Conservation (phyloP, 2,329 filamentous ascomycete genomes). For the Diaporthe amygdali region DNA sequence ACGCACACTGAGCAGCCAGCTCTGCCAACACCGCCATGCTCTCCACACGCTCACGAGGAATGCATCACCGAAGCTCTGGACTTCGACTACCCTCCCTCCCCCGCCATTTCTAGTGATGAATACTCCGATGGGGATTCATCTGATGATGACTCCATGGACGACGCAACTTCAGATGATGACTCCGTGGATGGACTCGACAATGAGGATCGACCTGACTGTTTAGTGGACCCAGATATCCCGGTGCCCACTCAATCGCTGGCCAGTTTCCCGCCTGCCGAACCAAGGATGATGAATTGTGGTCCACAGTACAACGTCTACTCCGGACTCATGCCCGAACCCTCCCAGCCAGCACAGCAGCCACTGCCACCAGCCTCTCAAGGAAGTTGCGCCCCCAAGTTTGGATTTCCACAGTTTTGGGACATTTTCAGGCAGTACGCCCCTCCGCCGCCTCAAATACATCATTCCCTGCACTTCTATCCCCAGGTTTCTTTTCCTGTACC, state of each 20-base stretch:
- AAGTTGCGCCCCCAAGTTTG: constrained; percentile 50
- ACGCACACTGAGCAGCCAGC: constrained; percentile 59
- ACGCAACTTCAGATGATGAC: constrained; percentile 57
- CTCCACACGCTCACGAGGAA: constrained; percentile 57
- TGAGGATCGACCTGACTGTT: constrained; percentile 39
- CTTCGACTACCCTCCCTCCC: constrained; percentile 52
- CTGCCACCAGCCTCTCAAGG: constrained; percentile 32
- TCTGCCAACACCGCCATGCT: constrained; percentile 47
- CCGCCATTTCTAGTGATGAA: constrained; percentile 46
- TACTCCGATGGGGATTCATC: constrained; percentile 32
- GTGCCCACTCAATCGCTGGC: constrained; percentile 21
- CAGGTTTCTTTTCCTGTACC: constrained; percentile 49
- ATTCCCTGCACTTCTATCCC: constrained; percentile 56
- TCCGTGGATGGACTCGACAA: constrained; percentile 59
- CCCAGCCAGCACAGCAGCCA: constrained; percentile 39
- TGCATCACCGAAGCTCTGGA: constrained; percentile 48
- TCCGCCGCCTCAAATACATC: constrained; percentile 52
- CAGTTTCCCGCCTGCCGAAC: constrained; percentile 53
- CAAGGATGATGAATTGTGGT: constrained; percentile 43
- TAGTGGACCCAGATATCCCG: neutral
- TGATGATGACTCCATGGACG: constrained; percentile 43
- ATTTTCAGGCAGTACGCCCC: constrained; percentile 57
- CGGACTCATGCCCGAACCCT: constrained; percentile 43
- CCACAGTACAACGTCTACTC: constrained; percentile 56
- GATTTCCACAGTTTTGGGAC: constrained; percentile 55